Base-by-base conservation (phyloP, 2,329 filamentous ascomycete species). In the Juglanconis oblonga region DNA sequence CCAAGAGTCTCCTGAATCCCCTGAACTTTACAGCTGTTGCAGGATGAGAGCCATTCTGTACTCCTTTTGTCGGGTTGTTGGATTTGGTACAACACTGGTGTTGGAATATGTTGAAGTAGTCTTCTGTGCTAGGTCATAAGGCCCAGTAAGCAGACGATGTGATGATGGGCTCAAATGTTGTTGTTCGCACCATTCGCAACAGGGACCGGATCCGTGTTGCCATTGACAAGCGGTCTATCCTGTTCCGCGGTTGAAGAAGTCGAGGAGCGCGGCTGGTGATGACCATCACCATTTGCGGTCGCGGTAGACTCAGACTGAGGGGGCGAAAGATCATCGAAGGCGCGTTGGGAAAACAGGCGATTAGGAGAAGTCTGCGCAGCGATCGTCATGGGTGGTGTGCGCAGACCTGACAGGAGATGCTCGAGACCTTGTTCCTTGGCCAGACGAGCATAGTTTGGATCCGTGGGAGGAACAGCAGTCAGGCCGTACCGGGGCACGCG, bases 391-490 rank as follows among this genome's bases (percentile, higher is more conserved):
- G 73, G 71, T 4, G 79, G 74, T 57, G 77, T 80, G 59, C 75
- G 72, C 40, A 74, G 71, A n/a, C 76, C 77, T 35, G 75, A 74
- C 61, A 86, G 58, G 53, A 87, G 76, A 71, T 87, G 78, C 11
- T 76, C 73, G 5, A 86, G 74, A n/a, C 82, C 81, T 69, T 87
- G 84, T 62, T 86, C 81, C 56, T 78, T 72, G 67, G 81, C 86
- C 17, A 86, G 71, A 36, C 76, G 76, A 32, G 73, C 73, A 64
- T 86, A 87, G 35, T 86, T 83, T 3, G 84, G 80, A 54, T 87
- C 85, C 49, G 81, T 76, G 6, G 81, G 79, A 11, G 76, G 74
- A 2, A 86, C 81, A 24, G 80, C 79, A 3, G 79, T 70, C 11
- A 87, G 67, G 5, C 84, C 79, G 38, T 81, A 79, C 42, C 85